Percentiles rank a stretch among this genome's conserved stretches.
Evolutionary conservation across 495 filamentous ascomycete species (phyloP).

Genomic region (Xeromyces bisporus): DNA sequence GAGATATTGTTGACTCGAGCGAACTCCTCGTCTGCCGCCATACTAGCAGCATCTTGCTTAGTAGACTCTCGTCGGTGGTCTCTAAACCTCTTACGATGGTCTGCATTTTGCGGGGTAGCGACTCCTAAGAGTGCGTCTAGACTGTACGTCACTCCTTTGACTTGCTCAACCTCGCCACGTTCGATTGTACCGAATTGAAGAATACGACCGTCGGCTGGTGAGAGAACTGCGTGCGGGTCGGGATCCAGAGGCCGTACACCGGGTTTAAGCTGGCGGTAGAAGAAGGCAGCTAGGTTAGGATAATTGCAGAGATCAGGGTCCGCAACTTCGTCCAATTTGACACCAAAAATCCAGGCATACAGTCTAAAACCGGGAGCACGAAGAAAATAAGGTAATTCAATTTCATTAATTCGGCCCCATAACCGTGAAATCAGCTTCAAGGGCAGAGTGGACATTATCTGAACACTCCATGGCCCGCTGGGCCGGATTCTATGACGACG

Average conservation of each 20-base stretch:
- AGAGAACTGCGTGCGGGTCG: constrained; percentile 58
- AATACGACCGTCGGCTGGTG: constrained; percentile 77
- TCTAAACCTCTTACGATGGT: constrained; percentile 21
- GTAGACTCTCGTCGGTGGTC: constrained; percentile 13
- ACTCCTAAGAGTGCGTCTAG: constrained; percentile 80
- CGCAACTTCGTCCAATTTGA: constrained; percentile 75
- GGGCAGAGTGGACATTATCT: constrained; percentile 89
- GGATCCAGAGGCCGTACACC: constrained; percentile 77
- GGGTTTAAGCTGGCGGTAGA: constrained; percentile 86
- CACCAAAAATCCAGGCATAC: constrained; percentile 84
- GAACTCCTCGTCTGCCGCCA: constrained; percentile 76
- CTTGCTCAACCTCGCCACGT: constrained; percentile 90
- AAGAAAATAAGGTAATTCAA: constrained; percentile 76
- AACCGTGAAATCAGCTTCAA: constrained; percentile 83
- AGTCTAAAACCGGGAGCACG: constrained; percentile 89
- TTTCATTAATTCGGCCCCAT: constrained; percentile 93
- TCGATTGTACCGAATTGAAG: constrained; percentile 87
- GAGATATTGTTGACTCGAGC: constrained; percentile 91
- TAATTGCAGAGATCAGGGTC: constrained; percentile 79
- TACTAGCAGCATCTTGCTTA: constrained; percentile 27
- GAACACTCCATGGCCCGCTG: constrained; percentile 88
- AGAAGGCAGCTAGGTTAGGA: constrained; percentile 89
- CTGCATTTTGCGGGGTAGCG: constrained; percentile 27
- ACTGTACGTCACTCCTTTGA: constrained; percentile 96
- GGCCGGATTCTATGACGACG: constrained; percentile 57